A percentile compares a stretch with the other conserved stretches of the same genome.
Conservation (phyloP, 768 basidiomycete genomes). For the Fomitopsis pulvina region DNA sequence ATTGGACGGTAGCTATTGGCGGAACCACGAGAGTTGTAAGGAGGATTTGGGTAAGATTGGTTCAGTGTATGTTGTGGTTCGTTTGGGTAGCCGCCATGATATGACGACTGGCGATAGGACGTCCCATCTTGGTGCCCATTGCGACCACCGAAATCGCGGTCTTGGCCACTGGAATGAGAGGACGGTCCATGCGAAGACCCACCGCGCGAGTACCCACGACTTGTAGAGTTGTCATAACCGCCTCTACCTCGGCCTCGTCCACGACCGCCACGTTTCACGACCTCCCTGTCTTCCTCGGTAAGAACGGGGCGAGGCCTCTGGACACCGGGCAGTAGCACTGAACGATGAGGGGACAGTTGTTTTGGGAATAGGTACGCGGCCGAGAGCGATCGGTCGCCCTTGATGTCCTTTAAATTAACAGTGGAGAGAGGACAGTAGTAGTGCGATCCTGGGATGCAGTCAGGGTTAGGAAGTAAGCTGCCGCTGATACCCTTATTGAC, state of each 20-base stretch:
- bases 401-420: slow-evolving; percentile 67
- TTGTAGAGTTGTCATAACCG: slow-evolving; percentile 25
- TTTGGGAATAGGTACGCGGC: slow-evolving; percentile 86
- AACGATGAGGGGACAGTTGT: slow-evolving; percentile 81
- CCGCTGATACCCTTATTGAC: slow-evolving; percentile 79
- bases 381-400: slow-evolving; percentile 82
- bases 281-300: slow-evolving; percentile 64
- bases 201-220: slow-evolving; percentile 4
- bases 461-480: slow-evolving; percentile 72
- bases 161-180: slow-evolving; percentile 10
- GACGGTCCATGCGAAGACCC: not conserved
- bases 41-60: slow-evolving; percentile 10
- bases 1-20: slow-evolving; percentile 16
- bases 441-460: slow-evolving; percentile 88
- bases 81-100: slow-evolving; percentile 5
- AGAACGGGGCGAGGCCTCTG: slow-evolving; percentile 54
- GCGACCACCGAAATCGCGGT: slow-evolving; percentile 13
- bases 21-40: slow-evolving; percentile 7
- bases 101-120: slow-evolving; percentile 4
- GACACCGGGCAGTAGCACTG: slow-evolving; percentile 71
- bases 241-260: slow-evolving; percentile 38
- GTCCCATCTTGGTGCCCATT: slow-evolving; percentile 2
- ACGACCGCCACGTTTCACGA: slow-evolving; percentile 41
- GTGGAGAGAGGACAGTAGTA: slow-evolving; percentile 68
- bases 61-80: slow-evolving; percentile 8